Evolutionary conservation across 306 rosid species (phyloP), one percentile per base, ranked within the genome.

Genomic region (Hippophae tibetana): DNA sequence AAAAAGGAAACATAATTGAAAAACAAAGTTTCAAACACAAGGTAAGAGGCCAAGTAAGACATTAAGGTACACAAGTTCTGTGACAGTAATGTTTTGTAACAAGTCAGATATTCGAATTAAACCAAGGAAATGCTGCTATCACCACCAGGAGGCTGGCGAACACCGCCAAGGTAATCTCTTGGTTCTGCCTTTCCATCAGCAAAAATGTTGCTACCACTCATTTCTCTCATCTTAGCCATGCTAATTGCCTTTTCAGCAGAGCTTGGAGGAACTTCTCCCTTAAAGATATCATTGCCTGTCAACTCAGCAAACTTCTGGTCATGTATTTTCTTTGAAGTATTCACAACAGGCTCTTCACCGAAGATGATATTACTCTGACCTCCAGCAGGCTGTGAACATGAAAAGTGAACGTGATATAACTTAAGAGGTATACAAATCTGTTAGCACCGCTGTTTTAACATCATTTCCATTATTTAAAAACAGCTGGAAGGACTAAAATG

Each of bases 141-240:
- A 27, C 98, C 98, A 25, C 98, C 98, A 0, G 98, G 98, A 52
- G 96, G 93, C 74, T 77, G 67, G 61, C 98, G 93, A 10, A 86
- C 89, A 49, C 98, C 96, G 6, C 89, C 89, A 9, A 79, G 71
- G 13, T 78, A 63, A 64, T 87, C 96, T 72, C 87, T 88, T 25
- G 64, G 69, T 81, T 79, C 78, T 10, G 85, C 69, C 75, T 81
- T 85, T 56, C 89, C 98, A 50, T 87, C 96, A 9, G 87, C 84
- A 73, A 92, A 92, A 59, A 92, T 92, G 84, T 92, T 57, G 67
- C 89, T 92, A 50, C 98, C 98, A 31, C 80, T 87, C 77, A 92
- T 87, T 71, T 92, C 98, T 77, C 89, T 85, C 66, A 85, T 78
- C 73, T 92, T 92, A 59, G 98, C 98, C 6, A 79, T 65, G 78